These are phyloP conservation scores for Fermentozyma sake DNA, from an alignment of 1,139 yeast species.

Conservation along the genomic window DNA sequence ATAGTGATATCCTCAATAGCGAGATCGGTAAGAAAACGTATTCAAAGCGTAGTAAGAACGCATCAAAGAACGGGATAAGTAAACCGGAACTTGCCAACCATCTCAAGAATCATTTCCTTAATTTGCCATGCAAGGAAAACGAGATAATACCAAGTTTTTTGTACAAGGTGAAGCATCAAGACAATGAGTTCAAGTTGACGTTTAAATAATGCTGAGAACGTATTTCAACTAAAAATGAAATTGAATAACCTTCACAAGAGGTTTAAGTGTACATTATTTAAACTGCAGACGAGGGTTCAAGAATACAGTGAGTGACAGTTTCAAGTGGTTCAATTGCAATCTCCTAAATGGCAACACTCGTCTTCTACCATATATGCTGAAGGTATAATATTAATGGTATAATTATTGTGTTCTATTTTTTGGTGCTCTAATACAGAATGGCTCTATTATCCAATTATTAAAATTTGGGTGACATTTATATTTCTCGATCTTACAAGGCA, in stretches of 20 bases:
- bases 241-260: too few species aligned
- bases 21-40: constrained; percentile 63
- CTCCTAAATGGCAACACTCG: too few species aligned
- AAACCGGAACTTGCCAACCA: constrained; percentile 53
- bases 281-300: background rate
- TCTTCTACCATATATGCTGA: too few species aligned
- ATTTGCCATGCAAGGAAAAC: constrained; percentile 64
- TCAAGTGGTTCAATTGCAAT: too few species aligned
- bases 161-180: constrained; percentile 68
- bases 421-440: too few species aligned
- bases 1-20: constrained; percentile 58
- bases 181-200: constrained; percentile 41
- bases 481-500: too few species aligned
- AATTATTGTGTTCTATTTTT: too few species aligned
- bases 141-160: constrained; percentile 76
- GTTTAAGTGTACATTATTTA: too few species aligned
- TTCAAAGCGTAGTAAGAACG: constrained; percentile 31
- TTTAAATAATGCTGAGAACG: constrained; percentile 18
- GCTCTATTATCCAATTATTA: too few species aligned
- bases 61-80: constrained; percentile 28
- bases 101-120: constrained; percentile 59
- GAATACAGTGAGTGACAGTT: constrained; percentile 1
- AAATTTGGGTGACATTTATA: too few species aligned
- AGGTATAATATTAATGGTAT: too few species aligned
- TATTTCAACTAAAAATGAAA: too few species aligned